Percentiles rank a stretch among this genome's conserved stretches.
These are phyloP conservation scores for Antitrichia curtipendula DNA, from an alignment of 225 moss, liverwort and hornwort species.

Conservation along the genomic window DNA sequence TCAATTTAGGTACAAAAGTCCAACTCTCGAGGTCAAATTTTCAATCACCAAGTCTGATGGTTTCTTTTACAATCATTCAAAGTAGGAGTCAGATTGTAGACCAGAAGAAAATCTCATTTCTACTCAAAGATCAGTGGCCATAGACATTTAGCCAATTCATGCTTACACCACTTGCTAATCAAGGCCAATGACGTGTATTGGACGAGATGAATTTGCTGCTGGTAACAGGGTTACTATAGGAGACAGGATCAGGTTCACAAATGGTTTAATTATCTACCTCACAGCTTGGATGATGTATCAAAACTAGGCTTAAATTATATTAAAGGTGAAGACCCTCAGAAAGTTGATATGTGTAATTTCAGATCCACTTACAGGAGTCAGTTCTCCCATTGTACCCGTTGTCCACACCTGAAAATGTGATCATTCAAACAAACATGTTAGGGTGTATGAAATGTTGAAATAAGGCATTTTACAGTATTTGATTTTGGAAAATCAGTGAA, in stretches of 20 bases:
- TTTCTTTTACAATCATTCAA: not conserved
- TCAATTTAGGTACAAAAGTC: not conserved
- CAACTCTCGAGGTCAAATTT: not conserved
- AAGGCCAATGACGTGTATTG: not conserved
- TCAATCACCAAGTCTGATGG: not conserved
- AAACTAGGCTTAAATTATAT: not conserved
- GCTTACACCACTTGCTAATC: not conserved
- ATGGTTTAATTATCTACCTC: not conserved
- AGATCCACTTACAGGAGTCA: conserved; percentile 68
- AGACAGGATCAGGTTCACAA: not conserved
- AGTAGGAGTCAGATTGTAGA: not conserved
- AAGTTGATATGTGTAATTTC: not conserved
- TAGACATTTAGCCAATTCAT: not conserved
- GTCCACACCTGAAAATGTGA: conserved; percentile 55
- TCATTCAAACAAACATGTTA: not conserved
- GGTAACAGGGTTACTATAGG: not conserved
- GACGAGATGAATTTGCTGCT: not conserved
- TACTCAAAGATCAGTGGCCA: not conserved
- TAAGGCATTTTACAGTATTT: not conserved
- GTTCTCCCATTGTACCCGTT: conserved; percentile 88
- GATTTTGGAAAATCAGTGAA: not conserved
- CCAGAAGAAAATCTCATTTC: not conserved
- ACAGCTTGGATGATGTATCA: not conserved
- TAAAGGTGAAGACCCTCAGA: not conserved
- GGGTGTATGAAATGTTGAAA: not conserved